Conservation (phyloP, 2,329 filamentous ascomycete species). For the Rutstroemia sp. region DNA sequence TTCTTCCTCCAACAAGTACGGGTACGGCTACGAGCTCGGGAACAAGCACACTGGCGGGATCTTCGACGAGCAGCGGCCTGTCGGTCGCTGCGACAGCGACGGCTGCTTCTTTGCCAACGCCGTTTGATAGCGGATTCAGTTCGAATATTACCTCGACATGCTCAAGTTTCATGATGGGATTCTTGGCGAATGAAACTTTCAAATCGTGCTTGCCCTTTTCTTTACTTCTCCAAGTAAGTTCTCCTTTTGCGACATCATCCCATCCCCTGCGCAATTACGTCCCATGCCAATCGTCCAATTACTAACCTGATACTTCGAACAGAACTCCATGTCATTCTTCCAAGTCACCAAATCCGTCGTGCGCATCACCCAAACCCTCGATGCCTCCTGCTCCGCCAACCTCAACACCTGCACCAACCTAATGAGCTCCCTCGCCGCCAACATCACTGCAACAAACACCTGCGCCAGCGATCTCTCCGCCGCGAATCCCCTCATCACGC, state of each 20-base stretch:
- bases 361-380: conserved; percentile 68
- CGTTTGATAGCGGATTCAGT: conserved; percentile 59
- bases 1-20: neutral
- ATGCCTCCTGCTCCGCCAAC: conserved; percentile 67
- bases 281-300: neutral
- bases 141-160: conserved; percentile 48
- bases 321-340: conserved; percentile 85
- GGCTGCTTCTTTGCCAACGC: conserved; percentile 45
- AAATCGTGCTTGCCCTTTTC: conserved; percentile 71
- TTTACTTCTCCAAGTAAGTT: conserved; percentile 66
- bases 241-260: neutral
- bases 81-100: conserved; percentile 14
- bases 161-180: conserved; percentile 23
- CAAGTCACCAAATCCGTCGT: conserved; percentile 63
- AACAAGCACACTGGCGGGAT: conserved; percentile 7
- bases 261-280: neutral
- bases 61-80: conserved; percentile 14
- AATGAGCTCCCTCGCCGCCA: conserved; percentile 56
- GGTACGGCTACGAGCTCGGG: neutral
- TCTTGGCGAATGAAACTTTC: conserved; percentile 26
- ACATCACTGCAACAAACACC: conserved; percentile 53
- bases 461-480: conserved; percentile 65
- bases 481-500: conserved; percentile 61
- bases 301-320: conserved; percentile 2
- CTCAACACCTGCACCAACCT: conserved; percentile 55